Evolutionary conservation across 2,329 filamentous ascomycete genomes (phyloP).

Genomic region (Diaporthe sp.): DNA sequence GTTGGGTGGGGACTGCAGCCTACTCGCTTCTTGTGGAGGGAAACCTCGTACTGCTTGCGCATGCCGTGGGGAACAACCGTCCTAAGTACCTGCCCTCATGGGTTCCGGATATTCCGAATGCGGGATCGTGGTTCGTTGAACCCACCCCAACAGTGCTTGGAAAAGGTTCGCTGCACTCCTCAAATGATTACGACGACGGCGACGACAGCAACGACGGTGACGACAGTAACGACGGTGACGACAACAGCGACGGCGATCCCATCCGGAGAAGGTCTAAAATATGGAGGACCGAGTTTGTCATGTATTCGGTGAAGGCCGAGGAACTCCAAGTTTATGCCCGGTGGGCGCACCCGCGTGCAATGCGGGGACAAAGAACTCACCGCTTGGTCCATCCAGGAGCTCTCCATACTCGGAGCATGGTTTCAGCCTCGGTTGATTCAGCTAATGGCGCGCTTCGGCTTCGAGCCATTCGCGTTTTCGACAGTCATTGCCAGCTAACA

Average conservation of each 20-base stretch:
- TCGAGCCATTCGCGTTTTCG: neutral
- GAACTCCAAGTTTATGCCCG: neutral
- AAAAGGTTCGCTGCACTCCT: neutral
- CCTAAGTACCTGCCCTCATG: neutral
- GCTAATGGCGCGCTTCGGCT: neutral
- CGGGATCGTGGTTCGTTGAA: neutral
- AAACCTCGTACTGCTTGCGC: neutral
- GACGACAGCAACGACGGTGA: too few species aligned
- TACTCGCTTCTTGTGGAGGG: neutral
- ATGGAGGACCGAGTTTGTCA: neutral
- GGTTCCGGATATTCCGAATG: neutral
- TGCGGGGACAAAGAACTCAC: too few species aligned
- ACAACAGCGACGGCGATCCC: too few species aligned
- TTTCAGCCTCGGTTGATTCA: neutral
- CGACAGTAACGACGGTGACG: too few species aligned
- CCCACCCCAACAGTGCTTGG: neutral
- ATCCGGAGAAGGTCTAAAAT: too few species aligned
- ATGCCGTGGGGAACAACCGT: neutral
- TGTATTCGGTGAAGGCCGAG: neutral
- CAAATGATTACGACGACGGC: too few species aligned
- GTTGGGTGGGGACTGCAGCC: neutral
- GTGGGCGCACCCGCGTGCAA: too few species aligned
- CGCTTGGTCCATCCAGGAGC: neutral
- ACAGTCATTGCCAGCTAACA: neutral
- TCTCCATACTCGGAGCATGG: rapidly evolving